Conservation (phyloP, 208 protist genomes). For the Crithidia sp. region DNA sequence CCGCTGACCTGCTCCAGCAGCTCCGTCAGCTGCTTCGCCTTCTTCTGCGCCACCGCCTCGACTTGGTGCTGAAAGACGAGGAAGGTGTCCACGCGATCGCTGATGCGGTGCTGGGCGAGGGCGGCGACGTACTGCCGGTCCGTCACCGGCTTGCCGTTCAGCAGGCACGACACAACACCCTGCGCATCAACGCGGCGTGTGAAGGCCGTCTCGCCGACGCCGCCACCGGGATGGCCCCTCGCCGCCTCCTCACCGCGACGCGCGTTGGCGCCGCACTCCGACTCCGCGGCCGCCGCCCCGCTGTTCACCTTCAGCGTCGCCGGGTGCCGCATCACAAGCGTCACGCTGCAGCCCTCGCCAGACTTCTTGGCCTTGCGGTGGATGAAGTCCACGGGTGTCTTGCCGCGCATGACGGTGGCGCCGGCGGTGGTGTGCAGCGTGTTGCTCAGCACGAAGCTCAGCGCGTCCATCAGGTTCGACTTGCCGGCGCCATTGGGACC, state of each 20-base stretch:
- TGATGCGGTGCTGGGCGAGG: constrained; percentile 81
- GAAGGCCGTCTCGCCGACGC: constrained; percentile 71
- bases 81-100: constrained; percentile 94
- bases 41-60: constrained; percentile 94
- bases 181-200: constrained; percentile 65
- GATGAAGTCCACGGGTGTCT: constrained; percentile 92
- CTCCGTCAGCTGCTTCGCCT: constrained; percentile 94
- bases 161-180: constrained; percentile 63
- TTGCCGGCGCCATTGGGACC: constrained; percentile 99
- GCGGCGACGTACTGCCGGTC: constrained; percentile 82
- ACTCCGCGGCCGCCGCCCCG: constrained; percentile 1
- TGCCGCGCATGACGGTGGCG: constrained; percentile 75
- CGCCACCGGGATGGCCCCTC: constrained; percentile 1
- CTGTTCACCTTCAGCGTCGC: not conserved
- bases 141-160: constrained; percentile 84
- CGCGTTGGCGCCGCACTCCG: not conserved
- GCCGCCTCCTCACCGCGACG: constrained; percentile 14
- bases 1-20: constrained; percentile 97
- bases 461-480: constrained; percentile 99
- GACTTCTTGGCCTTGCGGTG: constrained; percentile 63
- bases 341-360: constrained; percentile 70
- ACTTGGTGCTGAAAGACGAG: constrained; percentile 98
- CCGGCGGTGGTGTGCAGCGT: constrained; percentile 39
- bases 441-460: constrained; percentile 97
- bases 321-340: constrained; percentile 72